Evolutionary conservation across 2,329 filamentous ascomycete genomes (phyloP), one percentile per base, ranked within the genome.

Genomic region (Penicillium janthinellum): DNA sequence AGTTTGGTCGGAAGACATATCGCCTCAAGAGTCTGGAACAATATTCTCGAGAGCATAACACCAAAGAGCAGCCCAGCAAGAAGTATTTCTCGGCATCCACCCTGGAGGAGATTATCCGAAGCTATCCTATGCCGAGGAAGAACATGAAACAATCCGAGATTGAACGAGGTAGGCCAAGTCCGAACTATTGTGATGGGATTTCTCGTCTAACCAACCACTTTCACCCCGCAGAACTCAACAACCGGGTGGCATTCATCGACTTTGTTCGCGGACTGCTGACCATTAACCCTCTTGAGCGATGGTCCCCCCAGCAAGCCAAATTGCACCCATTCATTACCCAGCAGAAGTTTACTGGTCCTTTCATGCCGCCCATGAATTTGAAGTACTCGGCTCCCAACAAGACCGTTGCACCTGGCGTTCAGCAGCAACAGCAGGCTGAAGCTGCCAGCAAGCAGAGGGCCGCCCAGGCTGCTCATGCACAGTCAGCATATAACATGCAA

Each of bases 131-230:
- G 94, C 95, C 95, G 50, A 86, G 95, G 71, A 99, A 99, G 81
- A 97, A 97, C 72, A 99, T 99, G 95, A 99, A 99, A 81, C 92
- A 90, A 75, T 90, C 88, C 68, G 95, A 99, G 78, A 89, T 99
- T 65, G 95, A 99, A 70, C 83, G 95, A 90, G 95, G 95, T 97
- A 82, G 56, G 37, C 22, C 11, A 84, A 53, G 73, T 25, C 31
- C 14, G 7, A 34, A 12, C 15, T 5, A 55, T 14, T 37, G 4
- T 35, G 22, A 37, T 6, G 17, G 20, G 38, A 38, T 11, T 48
- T 54, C 44, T 28, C 14, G 11, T 55, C 60, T 59, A 58, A 64
- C 69, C 73, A 58, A 64, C 69, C 73, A 58, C 71, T 63, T 12
- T 44, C 31, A 3, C 15, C 42, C 72, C 61, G 51, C 73, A 99